Evolutionary conservation across 768 basidiomycete species (phyloP).

Genomic region (Trametes elegans): DNA sequence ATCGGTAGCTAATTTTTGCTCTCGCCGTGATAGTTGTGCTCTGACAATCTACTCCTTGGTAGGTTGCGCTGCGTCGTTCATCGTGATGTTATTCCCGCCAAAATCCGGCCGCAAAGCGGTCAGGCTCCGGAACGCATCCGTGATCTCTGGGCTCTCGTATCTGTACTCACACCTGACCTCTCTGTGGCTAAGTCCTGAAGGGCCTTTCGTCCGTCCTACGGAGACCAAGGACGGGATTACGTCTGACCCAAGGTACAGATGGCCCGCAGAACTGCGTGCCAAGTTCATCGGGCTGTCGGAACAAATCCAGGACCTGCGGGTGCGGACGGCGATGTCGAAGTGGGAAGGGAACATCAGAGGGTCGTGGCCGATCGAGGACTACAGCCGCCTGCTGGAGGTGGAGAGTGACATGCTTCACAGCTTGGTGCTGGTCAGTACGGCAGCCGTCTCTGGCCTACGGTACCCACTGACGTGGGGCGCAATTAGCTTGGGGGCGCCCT

Average conservation of each 20-base stretch:
- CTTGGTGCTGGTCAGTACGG: constrained; percentile 8
- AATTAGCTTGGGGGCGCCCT: constrained; percentile 45
- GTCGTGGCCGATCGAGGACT: constrained; percentile 50
- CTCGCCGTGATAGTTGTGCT: neutral
- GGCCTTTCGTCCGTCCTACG: constrained; percentile 2
- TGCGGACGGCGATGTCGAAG: constrained; percentile 36
- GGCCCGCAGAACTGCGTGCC: constrained; percentile 30
- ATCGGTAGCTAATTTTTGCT: constrained; percentile 47
- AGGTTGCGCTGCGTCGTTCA: constrained; percentile 51
- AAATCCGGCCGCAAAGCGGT: constrained; percentile 48
- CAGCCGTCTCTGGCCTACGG: neutral
- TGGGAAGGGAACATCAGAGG: constrained; percentile 54
- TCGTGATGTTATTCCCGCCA: constrained; percentile 54
- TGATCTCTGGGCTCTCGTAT: constrained; percentile 39
- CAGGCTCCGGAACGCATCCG: constrained; percentile 41
- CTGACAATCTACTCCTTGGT: neutral
- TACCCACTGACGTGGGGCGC: neutral
- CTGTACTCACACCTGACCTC: constrained; percentile 43
- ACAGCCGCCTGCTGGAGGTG: constrained; percentile 38
- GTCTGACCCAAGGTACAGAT: constrained; percentile 15
- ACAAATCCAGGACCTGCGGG: constrained; percentile 34
- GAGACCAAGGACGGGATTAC: constrained; percentile 9
- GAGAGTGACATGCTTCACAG: constrained; percentile 41
- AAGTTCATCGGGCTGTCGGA: constrained; percentile 32
- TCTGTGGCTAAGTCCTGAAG: constrained; percentile 36